Conservation (phyloP, 805 yeast genomes). For the Wickerhamomyces alni region DNA sequence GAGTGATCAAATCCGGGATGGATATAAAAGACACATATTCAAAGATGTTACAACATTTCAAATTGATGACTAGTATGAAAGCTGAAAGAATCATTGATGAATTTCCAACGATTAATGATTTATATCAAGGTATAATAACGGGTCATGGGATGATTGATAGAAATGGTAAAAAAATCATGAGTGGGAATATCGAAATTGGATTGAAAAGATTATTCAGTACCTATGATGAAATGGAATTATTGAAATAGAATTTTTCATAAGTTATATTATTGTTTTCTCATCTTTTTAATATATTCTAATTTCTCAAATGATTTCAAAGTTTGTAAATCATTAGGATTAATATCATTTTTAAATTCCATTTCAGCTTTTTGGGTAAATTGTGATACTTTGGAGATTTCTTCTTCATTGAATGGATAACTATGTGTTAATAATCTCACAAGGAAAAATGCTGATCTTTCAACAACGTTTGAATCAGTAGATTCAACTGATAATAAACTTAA, state of each 20-base stretch:
- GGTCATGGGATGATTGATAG: constrained; percentile 33
- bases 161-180: constrained; percentile 40
- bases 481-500: constrained; percentile 22
- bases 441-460: constrained; percentile 52
- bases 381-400: constrained; percentile 34
- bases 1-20: constrained; percentile 48
- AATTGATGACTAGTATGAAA: constrained; percentile 47
- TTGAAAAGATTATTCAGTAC: constrained; percentile 43
- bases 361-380: constrained; percentile 33
- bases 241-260: no score
- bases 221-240: constrained; percentile 40
- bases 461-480: constrained; percentile 29
- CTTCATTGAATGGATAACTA: constrained; percentile 38
- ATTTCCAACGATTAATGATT: constrained; percentile 32
- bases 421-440: constrained; percentile 39
- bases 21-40: constrained; percentile 39
- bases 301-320: constrained; percentile 30
- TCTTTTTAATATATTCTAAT: constrained; percentile 14
- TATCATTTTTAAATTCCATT: constrained; percentile 36
- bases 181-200: constrained; percentile 44
- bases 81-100: constrained; percentile 38
- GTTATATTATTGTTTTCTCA: constrained; percentile 6
- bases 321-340: constrained; percentile 50
- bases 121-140: constrained; percentile 22
- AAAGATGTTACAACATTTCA: constrained; percentile 50